Percentiles rank a stretch among this genome's conserved stretches.
phyloP scores from a whole-genome alignment of 2,329 filamentous ascomycete genomes.

The Mollisiaceae sp. region DNA sequence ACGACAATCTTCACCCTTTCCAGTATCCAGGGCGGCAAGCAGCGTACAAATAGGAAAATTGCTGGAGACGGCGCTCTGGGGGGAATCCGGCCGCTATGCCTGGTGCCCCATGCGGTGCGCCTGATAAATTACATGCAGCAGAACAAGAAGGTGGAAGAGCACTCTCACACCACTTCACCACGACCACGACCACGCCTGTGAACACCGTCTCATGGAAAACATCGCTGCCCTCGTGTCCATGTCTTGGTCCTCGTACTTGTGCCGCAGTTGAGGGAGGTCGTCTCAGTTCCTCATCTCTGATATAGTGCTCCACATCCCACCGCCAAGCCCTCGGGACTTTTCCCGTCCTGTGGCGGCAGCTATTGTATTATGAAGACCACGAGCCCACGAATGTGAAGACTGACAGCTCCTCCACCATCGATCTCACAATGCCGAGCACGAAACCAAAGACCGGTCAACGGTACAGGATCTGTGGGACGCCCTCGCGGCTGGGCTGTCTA shows the following conservation, averaged over 20 bases:
- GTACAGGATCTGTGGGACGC: conserved; percentile 40
- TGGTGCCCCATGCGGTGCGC: not conserved
- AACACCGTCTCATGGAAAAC: not conserved
- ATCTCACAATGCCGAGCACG: conserved; percentile 10
- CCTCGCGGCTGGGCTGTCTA: conserved; percentile 37
- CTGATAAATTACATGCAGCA: conserved; percentile 6
- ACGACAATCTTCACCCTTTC: not conserved
- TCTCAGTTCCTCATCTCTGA: not conserved
- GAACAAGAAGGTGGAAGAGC: conserved; percentile 10
- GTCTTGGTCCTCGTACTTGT: no score
- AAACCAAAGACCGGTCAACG: conserved; percentile 35
- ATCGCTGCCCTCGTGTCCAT: no score
- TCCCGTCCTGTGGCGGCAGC: not conserved
- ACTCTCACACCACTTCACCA: not conserved
- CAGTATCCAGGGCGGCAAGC: not conserved
- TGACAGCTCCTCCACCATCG: conserved; percentile 9
- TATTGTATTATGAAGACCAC: not conserved
- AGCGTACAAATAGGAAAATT: not conserved
- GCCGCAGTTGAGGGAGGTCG: no score
- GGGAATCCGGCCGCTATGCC: not conserved
- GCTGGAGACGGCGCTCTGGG: not conserved
- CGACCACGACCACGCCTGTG: no score
- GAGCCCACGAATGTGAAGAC: conserved; percentile 3
- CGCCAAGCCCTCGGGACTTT: not conserved
- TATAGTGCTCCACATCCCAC: not conserved